Conservation (phyloP, 2,329 filamentous ascomycete species). For the Colletotrichum horii region DNA sequence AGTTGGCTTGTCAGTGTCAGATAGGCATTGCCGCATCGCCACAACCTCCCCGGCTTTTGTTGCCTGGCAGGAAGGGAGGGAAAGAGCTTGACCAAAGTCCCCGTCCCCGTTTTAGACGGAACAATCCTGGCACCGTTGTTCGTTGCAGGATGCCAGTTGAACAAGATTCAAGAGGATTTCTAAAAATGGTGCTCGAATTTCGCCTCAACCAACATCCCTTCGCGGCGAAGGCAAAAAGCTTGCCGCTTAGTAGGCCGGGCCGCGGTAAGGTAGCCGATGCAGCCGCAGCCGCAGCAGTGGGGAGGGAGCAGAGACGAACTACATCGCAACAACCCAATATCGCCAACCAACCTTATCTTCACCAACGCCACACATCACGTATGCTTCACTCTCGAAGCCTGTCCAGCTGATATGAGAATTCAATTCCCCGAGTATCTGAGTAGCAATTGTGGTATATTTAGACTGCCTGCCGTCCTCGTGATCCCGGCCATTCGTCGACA, state of each 20-base stretch:
- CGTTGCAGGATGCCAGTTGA: neutral
- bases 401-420: neutral
- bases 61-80: neutral
- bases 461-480: slow-evolving; percentile 3
- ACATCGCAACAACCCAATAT: neutral
- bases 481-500: neutral
- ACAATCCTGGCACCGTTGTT: neutral
- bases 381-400: neutral
- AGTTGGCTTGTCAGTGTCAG: neutral
- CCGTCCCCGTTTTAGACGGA: neutral
- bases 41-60: neutral
- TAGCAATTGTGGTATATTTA: slow-evolving; percentile 12
- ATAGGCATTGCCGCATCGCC: neutral
- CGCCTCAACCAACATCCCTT: neutral
- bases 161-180: neutral
- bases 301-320: neutral
- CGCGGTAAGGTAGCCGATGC: neutral
- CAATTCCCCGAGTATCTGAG: neutral
- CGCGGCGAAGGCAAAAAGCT: neutral
- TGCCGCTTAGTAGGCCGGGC: neutral
- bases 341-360: neutral
- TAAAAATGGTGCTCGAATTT: neutral
- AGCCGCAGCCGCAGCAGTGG: neutral
- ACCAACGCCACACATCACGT: neutral
- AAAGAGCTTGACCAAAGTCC: neutral